Evolutionary conservation across 1,284 basidiomycete species (phyloP).

Genomic region (Malassezia equina): DNA sequence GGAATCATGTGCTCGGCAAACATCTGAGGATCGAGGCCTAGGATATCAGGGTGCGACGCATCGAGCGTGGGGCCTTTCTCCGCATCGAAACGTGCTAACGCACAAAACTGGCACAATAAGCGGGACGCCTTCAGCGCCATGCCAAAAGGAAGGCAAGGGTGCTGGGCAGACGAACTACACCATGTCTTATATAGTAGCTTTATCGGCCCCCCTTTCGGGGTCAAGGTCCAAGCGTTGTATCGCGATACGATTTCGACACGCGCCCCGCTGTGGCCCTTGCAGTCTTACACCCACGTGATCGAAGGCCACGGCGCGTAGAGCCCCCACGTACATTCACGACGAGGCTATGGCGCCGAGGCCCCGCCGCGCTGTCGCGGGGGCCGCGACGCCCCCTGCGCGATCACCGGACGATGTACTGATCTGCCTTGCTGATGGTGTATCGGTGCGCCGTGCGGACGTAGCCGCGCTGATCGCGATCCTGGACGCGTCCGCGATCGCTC

Average conservation of each 20-base stretch:
- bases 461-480: conserved; percentile 7
- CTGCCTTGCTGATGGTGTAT: neutral
- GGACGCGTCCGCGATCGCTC: neutral
- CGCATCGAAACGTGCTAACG: conserved; percentile 43
- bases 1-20: conserved; percentile 96
- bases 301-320: neutral
- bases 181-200: too few relatives aligned
- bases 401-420: conserved; percentile 1
- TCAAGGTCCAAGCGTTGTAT: neutral
- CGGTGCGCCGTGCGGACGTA: conserved; percentile 4
- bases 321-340: neutral
- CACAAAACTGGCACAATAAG: conserved; percentile 23
- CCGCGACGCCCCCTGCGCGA: neutral
- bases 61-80: conserved; percentile 38
- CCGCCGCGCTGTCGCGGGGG: neutral
- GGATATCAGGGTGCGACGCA: conserved; percentile 29
- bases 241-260: neutral
- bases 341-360: neutral
- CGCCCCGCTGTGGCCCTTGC: neutral
- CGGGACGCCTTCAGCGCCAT: neutral
- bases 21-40: conserved; percentile 50
- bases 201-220: too few relatives aligned
- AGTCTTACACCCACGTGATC: neutral
- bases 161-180: neutral
- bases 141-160: neutral